Conservation (phyloP, 2,329 filamentous ascomycete genomes). For the Alternaria sp. region DNA sequence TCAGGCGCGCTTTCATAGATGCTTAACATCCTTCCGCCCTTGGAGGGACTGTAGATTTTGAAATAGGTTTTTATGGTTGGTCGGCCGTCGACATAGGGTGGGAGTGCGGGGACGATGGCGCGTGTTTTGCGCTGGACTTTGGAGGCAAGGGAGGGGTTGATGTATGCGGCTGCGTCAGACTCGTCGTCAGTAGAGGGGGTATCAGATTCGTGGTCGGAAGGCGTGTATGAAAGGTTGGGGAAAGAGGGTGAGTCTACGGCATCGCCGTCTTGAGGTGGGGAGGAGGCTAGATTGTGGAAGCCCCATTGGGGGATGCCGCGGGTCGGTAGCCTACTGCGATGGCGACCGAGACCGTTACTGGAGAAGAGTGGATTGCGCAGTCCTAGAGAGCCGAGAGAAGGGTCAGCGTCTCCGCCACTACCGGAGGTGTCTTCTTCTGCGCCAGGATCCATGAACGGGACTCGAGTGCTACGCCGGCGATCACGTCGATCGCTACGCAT, state of each 20-base stretch:
- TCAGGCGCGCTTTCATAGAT: constrained; percentile 68
- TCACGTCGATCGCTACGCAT: constrained; percentile 52
- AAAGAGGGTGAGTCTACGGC: constrained; percentile 32
- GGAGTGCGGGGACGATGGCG: constrained; percentile 53
- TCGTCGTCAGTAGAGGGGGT: constrained; percentile 41
- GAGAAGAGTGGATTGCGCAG: constrained; percentile 36
- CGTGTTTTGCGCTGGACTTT: constrained; percentile 30
- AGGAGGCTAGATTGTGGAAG: constrained; percentile 23
- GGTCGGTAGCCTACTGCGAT: constrained; percentile 29
- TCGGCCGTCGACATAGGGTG: constrained; percentile 63
- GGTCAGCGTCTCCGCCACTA: constrained; percentile 57
- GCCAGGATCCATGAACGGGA: constrained; percentile 31
- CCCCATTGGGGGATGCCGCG: constrained; percentile 25
- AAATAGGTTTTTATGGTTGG: constrained; percentile 69
- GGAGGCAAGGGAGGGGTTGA: constrained; percentile 37
- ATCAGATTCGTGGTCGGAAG: constrained; percentile 36
- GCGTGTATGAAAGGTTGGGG: constrained; percentile 24
- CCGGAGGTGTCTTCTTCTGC: constrained; percentile 56
- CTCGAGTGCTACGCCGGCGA: constrained; percentile 39
- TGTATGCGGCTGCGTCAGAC: constrained; percentile 28
- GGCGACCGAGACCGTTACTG: constrained; percentile 26
- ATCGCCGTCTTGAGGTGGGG: constrained; percentile 27
- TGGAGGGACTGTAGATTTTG: constrained; percentile 68
- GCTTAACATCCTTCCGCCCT: constrained; percentile 65
- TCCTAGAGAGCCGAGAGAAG: constrained; percentile 42